Evolutionary conservation across 1,284 basidiomycete species (phyloP).

Genomic region (Ceratobasidium sp.): DNA sequence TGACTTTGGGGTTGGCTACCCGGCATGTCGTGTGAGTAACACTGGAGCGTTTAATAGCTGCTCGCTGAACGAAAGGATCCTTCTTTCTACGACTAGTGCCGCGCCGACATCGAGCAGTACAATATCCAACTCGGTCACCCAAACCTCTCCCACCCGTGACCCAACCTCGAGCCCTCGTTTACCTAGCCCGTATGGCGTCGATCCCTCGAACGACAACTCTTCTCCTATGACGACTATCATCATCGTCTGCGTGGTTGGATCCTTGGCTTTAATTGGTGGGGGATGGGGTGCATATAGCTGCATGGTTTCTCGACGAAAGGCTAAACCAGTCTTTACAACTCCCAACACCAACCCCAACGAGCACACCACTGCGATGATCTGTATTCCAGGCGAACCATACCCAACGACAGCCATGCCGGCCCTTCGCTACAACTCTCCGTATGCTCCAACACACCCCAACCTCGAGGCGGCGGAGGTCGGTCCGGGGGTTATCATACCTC

Average conservation of each 20-base stretch:
- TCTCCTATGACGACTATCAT: constrained; percentile 13
- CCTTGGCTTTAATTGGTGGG: not conserved
- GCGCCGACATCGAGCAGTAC: not conserved
- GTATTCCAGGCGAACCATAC: constrained; percentile 3
- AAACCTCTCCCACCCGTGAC: not conserved
- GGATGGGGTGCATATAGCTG: constrained; percentile 1
- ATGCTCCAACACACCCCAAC: not conserved
- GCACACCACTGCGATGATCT: constrained; percentile 4
- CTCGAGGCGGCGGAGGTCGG: not conserved
- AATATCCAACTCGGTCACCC: not conserved
- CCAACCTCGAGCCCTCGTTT: not conserved
- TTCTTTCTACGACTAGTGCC: not conserved
- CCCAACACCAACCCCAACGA: not conserved
- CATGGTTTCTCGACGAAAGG: not conserved
- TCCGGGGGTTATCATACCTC: constrained; percentile 4
- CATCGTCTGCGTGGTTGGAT: constrained; percentile 16
- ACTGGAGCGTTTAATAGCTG: not conserved
- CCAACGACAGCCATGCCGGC: constrained; percentile 12
- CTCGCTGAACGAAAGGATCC: not conserved
- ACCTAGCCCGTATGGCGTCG: constrained; percentile 10
- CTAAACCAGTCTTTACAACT: not conserved
- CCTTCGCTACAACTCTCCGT: constrained; percentile 9
- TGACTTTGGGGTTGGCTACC: not conserved
- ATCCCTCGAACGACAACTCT: not conserved
- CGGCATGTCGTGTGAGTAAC: constrained; percentile 4